Percentiles rank a stretch among this genome's conserved stretches.
phyloP scores from a whole-genome alignment of 306 rosid genomes.

The Neltuma alba region DNA sequence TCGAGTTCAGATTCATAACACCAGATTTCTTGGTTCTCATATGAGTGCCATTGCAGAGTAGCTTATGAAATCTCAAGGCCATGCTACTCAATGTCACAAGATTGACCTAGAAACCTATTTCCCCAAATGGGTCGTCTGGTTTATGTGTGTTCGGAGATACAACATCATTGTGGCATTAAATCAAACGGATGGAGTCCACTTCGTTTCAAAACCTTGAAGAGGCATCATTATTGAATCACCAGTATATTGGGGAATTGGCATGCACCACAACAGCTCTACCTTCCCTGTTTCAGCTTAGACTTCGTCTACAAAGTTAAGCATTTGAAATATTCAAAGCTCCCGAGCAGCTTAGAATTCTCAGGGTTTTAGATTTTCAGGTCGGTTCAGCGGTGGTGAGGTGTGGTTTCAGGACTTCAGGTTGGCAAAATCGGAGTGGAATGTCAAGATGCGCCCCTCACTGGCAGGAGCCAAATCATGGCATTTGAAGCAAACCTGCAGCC shows the following conservation, averaged over 20 bases:
- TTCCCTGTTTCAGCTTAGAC: not conserved
- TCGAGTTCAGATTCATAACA: conserved; percentile 43
- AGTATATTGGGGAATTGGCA: not conserved
- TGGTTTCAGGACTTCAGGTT: too few species aligned
- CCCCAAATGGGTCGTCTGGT: not conserved
- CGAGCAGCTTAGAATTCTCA: too few species aligned
- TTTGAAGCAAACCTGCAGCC: too few species aligned
- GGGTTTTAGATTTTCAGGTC: too few species aligned
- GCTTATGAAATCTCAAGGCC: conserved; percentile 43
- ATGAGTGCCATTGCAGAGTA: conserved; percentile 32
- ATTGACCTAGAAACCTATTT: not conserved
- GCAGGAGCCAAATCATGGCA: too few species aligned
- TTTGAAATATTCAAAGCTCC: too few species aligned
- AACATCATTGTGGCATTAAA: not conserved
- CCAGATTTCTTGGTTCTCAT: conserved; percentile 37
- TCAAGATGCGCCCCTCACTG: too few species aligned
- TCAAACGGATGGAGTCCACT: not conserved
- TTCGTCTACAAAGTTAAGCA: too few species aligned
- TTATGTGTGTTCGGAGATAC: not conserved
- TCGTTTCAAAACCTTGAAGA: not conserved
- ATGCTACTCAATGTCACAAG: conserved; percentile 16
- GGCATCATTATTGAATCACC: not conserved
- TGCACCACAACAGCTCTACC: not conserved
- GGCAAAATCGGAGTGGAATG: too few species aligned
- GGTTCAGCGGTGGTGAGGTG: too few species aligned